phyloP scores from a whole-genome alignment of 345 rosid species.

The Acer yangbiense region DNA sequence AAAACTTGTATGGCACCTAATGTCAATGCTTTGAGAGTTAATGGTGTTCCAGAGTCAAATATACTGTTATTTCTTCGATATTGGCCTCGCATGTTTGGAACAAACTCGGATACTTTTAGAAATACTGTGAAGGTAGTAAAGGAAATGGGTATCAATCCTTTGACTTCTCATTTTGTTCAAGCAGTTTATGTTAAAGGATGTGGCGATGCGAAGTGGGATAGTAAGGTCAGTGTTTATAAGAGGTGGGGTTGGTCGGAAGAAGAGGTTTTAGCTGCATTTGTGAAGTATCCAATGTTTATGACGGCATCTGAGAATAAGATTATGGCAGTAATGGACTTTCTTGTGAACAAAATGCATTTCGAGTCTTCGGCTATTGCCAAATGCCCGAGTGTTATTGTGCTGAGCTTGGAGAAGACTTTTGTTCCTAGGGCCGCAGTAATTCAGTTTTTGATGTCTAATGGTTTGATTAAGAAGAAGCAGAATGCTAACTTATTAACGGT shows the following conservation, averaged over 20 bases:
- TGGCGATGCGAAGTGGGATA: neutral
- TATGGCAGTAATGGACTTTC: neutral
- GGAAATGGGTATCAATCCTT: neutral
- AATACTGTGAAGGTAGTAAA: neutral
- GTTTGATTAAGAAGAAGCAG: neutral
- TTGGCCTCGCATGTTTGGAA: neutral
- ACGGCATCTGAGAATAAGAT: neutral
- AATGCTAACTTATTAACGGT: neutral
- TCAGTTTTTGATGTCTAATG: slow-evolving; percentile 4
- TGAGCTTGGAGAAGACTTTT: neutral
- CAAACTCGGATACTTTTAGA: neutral
- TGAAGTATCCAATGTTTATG: neutral
- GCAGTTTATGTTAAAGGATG: neutral
- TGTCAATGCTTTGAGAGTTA: neutral
- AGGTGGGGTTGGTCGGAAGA: neutral
- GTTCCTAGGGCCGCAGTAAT: neutral
- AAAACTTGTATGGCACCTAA: neutral
- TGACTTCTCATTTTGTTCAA: neutral
- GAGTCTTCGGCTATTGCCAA: neutral
- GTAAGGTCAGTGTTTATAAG: neutral
- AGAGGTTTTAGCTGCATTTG: neutral
- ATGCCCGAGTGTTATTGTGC: neutral
- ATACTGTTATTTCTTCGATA: neutral
- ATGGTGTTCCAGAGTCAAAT: neutral
- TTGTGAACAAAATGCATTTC: neutral